Conservation (phyloP, 2,329 filamentous ascomycete species). For the Cladosporium sp. region DNA sequence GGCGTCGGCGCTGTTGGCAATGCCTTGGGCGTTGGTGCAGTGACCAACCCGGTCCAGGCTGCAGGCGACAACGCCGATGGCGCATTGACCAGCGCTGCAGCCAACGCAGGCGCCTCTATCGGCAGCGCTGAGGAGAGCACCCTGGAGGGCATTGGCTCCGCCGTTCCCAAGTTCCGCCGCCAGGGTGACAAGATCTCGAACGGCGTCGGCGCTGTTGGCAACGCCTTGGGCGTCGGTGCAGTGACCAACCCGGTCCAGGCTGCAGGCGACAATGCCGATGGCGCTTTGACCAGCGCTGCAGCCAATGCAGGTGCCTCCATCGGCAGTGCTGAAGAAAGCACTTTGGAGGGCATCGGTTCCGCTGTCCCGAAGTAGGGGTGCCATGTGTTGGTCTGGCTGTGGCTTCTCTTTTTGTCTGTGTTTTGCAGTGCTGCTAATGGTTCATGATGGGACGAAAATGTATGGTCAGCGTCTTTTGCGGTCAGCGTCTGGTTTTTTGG, state of each 20-base stretch:
- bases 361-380: slow-evolving; percentile 17
- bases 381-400: background rate
- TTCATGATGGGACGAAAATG: background rate
- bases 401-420: background rate
- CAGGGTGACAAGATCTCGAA: slow-evolving; percentile 26
- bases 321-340: slow-evolving; percentile 20
- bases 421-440: background rate
- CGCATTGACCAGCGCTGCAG: slow-evolving; percentile 18
- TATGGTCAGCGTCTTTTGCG: background rate
- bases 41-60: slow-evolving; percentile 19
- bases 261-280: slow-evolving; percentile 21
- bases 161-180: slow-evolving; percentile 22
- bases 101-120: slow-evolving; percentile 22
- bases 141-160: slow-evolving; percentile 21
- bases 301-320: slow-evolving; percentile 22
- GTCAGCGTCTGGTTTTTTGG: background rate
- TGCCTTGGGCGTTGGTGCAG: slow-evolving; percentile 19
- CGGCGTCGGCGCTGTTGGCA: slow-evolving; percentile 21
- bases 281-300: slow-evolving; percentile 21
- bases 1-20: slow-evolving; percentile 22
- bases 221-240: slow-evolving; percentile 20
- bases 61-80: slow-evolving; percentile 23
- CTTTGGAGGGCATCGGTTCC: slow-evolving; percentile 21
- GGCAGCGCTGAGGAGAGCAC: slow-evolving; percentile 23
- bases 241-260: slow-evolving; percentile 12